These are phyloP conservation scores for Xylariaceae sp. DNA, from an alignment of 2,329 filamentous ascomycete genomes.

Conservation along the genomic window DNA sequence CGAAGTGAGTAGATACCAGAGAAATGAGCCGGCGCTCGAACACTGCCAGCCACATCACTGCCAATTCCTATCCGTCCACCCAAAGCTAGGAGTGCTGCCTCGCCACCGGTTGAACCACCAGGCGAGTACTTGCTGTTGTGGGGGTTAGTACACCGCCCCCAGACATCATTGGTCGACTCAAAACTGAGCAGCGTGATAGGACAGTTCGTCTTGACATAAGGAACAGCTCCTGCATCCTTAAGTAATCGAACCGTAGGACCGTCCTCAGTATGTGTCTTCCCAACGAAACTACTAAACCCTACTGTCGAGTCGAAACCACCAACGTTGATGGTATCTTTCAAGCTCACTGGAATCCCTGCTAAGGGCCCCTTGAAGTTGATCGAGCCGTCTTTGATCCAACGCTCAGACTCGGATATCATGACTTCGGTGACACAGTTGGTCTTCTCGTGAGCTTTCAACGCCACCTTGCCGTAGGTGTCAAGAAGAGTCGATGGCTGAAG, in stretches of 20 bases:
- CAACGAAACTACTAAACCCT: constrained; percentile 76
- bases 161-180: constrained; percentile 78
- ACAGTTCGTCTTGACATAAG: constrained; percentile 91
- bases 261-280: constrained; percentile 71
- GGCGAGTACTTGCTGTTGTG: constrained; percentile 85
- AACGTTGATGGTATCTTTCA: constrained; percentile 83
- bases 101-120: constrained; percentile 87
- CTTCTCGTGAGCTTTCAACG: constrained; percentile 80
- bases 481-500: constrained; percentile 75
- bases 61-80: constrained; percentile 89
- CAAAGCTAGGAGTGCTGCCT: constrained; percentile 80
- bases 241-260: constrained; percentile 77
- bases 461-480: constrained; percentile 85
- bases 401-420: constrained; percentile 78
- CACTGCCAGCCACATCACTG: constrained; percentile 88
- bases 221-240: constrained; percentile 86
- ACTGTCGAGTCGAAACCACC: constrained; percentile 84
- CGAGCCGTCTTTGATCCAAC: constrained; percentile 65
- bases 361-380: constrained; percentile 81
- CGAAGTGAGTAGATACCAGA: constrained; percentile 86
- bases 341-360: constrained; percentile 83
- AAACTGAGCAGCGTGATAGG: constrained; percentile 88
- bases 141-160: constrained; percentile 83
- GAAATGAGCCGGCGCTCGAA: constrained; percentile 86
- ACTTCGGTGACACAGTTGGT: constrained; percentile 93